Base-by-base conservation (phyloP, 1,284 basidiomycete species). In the Ustilago hordei region DNA sequence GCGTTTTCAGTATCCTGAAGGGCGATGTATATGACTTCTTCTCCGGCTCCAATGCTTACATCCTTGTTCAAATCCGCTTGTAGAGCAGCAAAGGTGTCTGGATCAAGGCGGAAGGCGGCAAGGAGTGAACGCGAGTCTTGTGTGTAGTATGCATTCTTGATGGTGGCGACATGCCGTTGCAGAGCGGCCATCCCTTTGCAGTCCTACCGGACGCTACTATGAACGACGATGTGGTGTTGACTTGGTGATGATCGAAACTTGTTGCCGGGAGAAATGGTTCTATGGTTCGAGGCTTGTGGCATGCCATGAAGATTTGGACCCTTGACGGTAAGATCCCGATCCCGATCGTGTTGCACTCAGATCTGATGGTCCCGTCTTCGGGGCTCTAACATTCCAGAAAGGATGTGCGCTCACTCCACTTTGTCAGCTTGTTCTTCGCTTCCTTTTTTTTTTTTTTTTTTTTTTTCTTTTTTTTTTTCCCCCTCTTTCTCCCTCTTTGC, bases 71-170 rank as follows among this genome's bases (percentile, higher is more conserved):
- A 60, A 23, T 77, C 67, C 23, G 60, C 53, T 35, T 73, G 71
- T 32, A 77, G 36, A 28, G 57, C 48, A 8, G 63, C 61, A n/a
- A 73, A 77, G 52, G 64, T 62, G 34, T 57, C 36, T 13, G 67
- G 64, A 32, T 77, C 70, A 23, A 73, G 11, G 35, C 70, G 69
- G 45, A 77, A 73, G 50, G 59, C 60, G 19, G 52, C 43, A 5
- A 67, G 64, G 23, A 77, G 64, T 32, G 64, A 52, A 7, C 52
- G 60, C 31, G 75, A 55, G 15, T 77, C 64, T 19, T 56, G 55
- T 23, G 58, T 43, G 47, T 64, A 63, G 57, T 77, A 77, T 11
- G 75, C 75, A 43, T 57, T 52, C 64, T 69, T 73, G 55, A 73
- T 60, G 32, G 53, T 32, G 38, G 59, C 67, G 19, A 77, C 61